These are phyloP conservation scores for Colletotrichum sp. DNA, from an alignment of 2,329 filamentous ascomycete genomes.

Conservation along the genomic window DNA sequence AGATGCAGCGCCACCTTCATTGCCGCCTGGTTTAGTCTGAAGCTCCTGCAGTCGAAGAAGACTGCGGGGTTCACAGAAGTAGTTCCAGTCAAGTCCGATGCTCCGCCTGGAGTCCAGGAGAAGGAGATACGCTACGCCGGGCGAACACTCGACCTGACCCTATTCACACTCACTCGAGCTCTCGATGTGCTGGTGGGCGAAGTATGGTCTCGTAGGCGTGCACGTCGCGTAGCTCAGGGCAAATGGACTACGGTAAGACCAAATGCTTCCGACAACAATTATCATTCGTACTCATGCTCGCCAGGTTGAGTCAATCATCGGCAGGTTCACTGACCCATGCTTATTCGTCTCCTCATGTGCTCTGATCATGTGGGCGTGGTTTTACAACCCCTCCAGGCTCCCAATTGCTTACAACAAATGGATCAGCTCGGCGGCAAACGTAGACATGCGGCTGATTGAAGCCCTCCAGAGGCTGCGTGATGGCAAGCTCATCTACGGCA, in stretches of 20 bases:
- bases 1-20: conserved; percentile 64
- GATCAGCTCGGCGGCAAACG: conserved; percentile 78
- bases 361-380: conserved; percentile 89
- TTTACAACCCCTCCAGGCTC: conserved; percentile 75
- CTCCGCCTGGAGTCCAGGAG: conserved; percentile 28
- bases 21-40: conserved; percentile 62
- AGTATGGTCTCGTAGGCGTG: conserved; percentile 61
- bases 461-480: conserved; percentile 71
- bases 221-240: conserved; percentile 46
- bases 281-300: conserved; percentile 23
- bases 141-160: conserved; percentile 79
- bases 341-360: conserved; percentile 76
- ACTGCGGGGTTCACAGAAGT: conserved; percentile 48
- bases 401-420: conserved; percentile 80
- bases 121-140: conserved; percentile 56
- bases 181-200: conserved; percentile 73
- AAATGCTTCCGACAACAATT: background rate
- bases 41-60: conserved; percentile 62
- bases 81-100: conserved; percentile 32
- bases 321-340: conserved; percentile 64
- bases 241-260: conserved; percentile 53
- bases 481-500: conserved; percentile 72
- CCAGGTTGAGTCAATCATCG: conserved; percentile 44
- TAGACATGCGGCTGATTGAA: conserved; percentile 77
- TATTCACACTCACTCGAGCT: conserved; percentile 78